Evolutionary conservation across 1,139 yeast genomes (phyloP).

Genomic region (Yamadazyma friedrichii): DNA sequence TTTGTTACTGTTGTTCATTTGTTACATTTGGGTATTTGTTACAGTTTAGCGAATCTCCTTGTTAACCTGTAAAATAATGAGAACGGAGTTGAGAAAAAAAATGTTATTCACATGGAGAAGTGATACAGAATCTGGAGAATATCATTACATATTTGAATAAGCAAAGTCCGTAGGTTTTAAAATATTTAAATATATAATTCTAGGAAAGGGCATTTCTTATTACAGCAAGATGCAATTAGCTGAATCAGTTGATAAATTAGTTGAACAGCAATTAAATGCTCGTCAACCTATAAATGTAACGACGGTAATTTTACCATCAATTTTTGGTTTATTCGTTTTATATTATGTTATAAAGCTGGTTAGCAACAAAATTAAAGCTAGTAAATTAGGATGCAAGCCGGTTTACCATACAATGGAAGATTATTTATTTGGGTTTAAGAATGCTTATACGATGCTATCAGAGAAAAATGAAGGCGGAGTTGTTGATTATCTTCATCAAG

Average conservation of each 20-base stretch:
- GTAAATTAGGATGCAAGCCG: slow-evolving; percentile 3
- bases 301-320: neutral
- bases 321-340: neutral
- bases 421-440: slow-evolving; percentile 23
- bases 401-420: slow-evolving; percentile 11
- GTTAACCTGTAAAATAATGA: neutral
- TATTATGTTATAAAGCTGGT: neutral
- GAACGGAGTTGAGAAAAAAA: no score
- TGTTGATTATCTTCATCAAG: slow-evolving; percentile 19
- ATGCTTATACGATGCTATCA: slow-evolving; percentile 16
- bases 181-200: neutral
- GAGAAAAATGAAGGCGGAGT: slow-evolving; percentile 23
- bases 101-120: neutral
- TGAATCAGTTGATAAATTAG: no score
- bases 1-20: no score
- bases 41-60: neutral
- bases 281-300: no score
- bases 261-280: no score
- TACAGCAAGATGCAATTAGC: no score
- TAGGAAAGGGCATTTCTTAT: no score
- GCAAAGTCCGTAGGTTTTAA: no score
- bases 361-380: neutral
- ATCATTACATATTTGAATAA: neutral
- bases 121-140: no score
- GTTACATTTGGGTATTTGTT: no score